Conservation (phyloP, 1,139 yeast species). For the Meyerozyma elateridarum region DNA sequence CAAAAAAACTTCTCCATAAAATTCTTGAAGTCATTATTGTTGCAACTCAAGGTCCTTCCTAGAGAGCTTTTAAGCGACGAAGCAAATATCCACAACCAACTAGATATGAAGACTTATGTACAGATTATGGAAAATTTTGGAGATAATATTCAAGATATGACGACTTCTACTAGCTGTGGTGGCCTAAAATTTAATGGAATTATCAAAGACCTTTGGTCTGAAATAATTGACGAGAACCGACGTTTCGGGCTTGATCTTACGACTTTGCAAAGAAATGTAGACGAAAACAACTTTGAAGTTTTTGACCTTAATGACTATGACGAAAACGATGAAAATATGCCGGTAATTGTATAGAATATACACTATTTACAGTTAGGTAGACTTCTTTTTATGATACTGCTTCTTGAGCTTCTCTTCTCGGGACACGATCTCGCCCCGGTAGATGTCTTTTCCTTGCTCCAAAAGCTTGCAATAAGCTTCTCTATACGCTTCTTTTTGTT, state of each 20-base stretch:
- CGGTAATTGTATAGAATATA: constrained; percentile 17
- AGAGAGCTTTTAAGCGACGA: constrained; percentile 20
- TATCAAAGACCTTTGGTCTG: constrained; percentile 17
- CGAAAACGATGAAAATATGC: constrained; percentile 27
- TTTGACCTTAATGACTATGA: constrained; percentile 19
- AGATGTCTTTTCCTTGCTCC: constrained; percentile 27
- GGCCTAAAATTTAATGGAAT: constrained; percentile 20
- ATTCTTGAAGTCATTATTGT: constrained; percentile 14
- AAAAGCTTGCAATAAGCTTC: constrained; percentile 26
- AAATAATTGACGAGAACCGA: constrained; percentile 9
- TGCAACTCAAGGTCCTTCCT: constrained; percentile 22
- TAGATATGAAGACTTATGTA: constrained; percentile 12
- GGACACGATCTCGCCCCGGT: constrained; percentile 25
- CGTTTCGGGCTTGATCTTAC: constrained; percentile 16
- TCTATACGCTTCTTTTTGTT: constrained; percentile 21
- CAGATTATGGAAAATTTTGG: constrained; percentile 18
- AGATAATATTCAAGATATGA: constrained; percentile 10
- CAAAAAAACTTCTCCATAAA: constrained; percentile 13
- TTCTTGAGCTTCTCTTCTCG: constrained; percentile 16
- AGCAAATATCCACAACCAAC: constrained; percentile 12
- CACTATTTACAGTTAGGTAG: background rate
- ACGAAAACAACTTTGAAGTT: constrained; percentile 20
- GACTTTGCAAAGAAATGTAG: constrained; percentile 10
- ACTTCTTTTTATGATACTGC: constrained; percentile 4
- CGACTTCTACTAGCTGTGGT: constrained; percentile 14